Conservation (phyloP, 805 yeast species). For the Saccharomycopsis fermentans region DNA sequence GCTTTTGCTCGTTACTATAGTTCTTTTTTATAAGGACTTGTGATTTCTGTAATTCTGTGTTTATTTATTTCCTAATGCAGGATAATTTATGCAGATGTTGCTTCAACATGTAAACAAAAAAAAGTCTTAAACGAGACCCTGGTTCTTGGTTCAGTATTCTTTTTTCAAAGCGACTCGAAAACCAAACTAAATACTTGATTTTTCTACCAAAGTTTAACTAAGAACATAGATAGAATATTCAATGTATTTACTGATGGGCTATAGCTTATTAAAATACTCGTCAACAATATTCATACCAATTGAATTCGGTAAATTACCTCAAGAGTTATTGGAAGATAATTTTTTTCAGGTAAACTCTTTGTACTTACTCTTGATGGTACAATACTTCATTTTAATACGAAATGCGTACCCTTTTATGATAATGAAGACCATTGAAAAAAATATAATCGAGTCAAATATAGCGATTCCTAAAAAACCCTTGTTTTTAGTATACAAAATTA, state of each 20-base stretch:
- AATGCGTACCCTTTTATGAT: background rate
- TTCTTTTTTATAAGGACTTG: background rate
- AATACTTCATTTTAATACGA: slow-evolving; percentile 2
- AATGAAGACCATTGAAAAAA: background rate
- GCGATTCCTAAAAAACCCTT: slow-evolving; percentile 12
- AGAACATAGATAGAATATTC: no score
- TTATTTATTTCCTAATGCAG: background rate
- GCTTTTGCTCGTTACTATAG: background rate
- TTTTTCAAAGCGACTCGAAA: background rate
- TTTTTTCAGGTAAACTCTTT: background rate
- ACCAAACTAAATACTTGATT: no score
- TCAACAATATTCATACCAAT: no score
- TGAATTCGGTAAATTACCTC: no score
- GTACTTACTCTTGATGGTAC: slow-evolving; percentile 4
- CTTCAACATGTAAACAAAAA: background rate
- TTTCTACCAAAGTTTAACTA: no score
- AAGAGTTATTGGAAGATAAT: no score
- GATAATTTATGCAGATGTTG: background rate
- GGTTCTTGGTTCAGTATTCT: background rate
- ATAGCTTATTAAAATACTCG: no score
- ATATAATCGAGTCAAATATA: background rate
- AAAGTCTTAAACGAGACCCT: background rate
- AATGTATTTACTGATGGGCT: no score
- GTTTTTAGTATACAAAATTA: slow-evolving; percentile 3
- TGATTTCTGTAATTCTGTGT: background rate